phyloP scores from a whole-genome alignment of 495 filamentous ascomycete species.

The Daldinia decipiens region DNA sequence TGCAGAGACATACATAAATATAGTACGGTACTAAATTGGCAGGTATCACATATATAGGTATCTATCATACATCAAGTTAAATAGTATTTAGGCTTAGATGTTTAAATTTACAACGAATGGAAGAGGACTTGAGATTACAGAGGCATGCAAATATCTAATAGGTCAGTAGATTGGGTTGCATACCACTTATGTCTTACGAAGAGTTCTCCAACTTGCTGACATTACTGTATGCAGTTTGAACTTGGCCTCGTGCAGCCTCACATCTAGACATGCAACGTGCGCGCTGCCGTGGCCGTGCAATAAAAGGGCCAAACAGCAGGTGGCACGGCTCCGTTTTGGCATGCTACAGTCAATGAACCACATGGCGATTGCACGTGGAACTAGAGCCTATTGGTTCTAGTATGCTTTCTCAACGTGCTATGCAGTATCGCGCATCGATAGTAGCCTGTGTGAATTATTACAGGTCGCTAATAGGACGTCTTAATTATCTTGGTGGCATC shows the following conservation, averaged over 20 bases:
- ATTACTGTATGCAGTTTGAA: constrained; percentile 24
- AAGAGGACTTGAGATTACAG: background rate
- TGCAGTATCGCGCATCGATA: constrained; percentile 42
- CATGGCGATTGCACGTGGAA: constrained; percentile 45
- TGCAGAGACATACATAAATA: background rate
- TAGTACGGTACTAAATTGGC: background rate
- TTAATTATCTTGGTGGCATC: constrained; percentile 28
- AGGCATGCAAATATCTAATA: constrained; percentile 11
- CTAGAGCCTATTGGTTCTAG: constrained; percentile 37
- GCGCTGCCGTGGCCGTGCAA: constrained; percentile 39
- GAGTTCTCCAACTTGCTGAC: constrained; percentile 41
- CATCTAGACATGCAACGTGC: constrained; percentile 29
- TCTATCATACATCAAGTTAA: background rate
- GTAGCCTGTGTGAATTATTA: constrained; percentile 32
- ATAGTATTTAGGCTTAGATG: background rate
- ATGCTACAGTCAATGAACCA: constrained; percentile 40
- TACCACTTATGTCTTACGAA: constrained; percentile 28
- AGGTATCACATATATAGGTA: background rate
- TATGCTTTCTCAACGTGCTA: constrained; percentile 24
- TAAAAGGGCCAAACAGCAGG: constrained; percentile 26
- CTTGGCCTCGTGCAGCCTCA: constrained; percentile 37
- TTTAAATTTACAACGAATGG: constrained; percentile 9
- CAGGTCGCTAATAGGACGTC: constrained; percentile 21
- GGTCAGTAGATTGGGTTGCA: constrained; percentile 30
- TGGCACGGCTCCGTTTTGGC: constrained; percentile 38